These are phyloP conservation scores for Kandelia obovata DNA, from an alignment of 345 rosid species.

Conservation along the genomic window DNA sequence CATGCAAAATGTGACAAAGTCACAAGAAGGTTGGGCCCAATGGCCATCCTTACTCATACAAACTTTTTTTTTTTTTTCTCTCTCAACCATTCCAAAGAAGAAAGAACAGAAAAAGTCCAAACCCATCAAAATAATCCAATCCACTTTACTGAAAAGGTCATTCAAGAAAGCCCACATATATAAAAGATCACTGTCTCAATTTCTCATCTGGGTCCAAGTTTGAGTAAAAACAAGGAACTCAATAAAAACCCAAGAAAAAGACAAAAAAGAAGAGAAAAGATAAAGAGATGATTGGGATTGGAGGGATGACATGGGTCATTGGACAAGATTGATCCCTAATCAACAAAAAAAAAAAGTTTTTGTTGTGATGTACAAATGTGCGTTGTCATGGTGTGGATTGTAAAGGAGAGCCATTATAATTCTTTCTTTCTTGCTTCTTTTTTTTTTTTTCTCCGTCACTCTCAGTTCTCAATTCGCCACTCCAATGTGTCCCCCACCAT, in stretches of 20 bases:
- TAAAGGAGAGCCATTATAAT: neutral
- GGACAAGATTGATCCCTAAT: constrained; percentile 1
- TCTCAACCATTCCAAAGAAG: neutral
- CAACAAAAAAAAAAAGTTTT: neutral
- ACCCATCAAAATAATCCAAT: neutral
- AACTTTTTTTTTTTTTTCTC: neutral
- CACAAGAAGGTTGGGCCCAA: constrained; percentile 8
- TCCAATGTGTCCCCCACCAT: constrained; percentile 15
- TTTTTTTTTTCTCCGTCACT: too few species aligned
- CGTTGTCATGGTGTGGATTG: neutral
- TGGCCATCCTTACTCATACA: neutral
- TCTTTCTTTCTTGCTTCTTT: neutral
- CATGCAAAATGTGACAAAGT: neutral
- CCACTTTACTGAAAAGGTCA: neutral
- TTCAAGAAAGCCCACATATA: neutral
- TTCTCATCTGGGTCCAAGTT: neutral
- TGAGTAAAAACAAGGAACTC: neutral
- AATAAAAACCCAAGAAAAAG: neutral
- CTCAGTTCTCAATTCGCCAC: constrained; percentile 10
- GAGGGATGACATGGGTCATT: neutral
- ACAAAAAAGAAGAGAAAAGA: neutral
- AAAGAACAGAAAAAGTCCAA: neutral
- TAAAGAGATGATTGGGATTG: too few species aligned
- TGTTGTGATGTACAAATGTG: neutral
- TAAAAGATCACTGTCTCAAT: neutral